A percentile compares a stretch with the other conserved stretches of the same genome.
Conservation (phyloP, 371 early-diverging fungal genomes). For the Zopfochytrium polystomum region DNA sequence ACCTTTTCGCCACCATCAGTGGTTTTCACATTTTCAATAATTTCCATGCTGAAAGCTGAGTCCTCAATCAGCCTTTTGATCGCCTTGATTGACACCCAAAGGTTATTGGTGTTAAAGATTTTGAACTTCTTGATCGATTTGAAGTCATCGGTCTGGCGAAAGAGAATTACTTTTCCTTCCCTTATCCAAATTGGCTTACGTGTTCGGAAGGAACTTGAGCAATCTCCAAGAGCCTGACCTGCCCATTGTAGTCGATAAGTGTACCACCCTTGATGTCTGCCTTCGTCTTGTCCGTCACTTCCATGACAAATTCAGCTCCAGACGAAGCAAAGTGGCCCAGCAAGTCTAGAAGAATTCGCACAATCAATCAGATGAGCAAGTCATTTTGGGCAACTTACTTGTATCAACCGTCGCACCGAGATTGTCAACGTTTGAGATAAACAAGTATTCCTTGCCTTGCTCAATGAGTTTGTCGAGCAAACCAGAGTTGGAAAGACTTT, state of each 20-base stretch:
- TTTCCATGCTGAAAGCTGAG: conserved; percentile 84
- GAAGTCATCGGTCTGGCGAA: conserved; percentile 79
- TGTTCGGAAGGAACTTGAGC: conserved; percentile 98
- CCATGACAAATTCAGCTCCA: conserved; percentile 97
- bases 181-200: conserved; percentile 43
- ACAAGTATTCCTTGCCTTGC: conserved; percentile 98
- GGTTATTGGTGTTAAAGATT: conserved; percentile 99
- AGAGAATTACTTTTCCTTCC: background rate
- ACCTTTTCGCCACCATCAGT: conserved; percentile 86
- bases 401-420: conserved; percentile 98
- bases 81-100: conserved; percentile 96
- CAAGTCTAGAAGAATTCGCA: background rate
- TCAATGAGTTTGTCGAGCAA: conserved; percentile 91
- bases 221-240: conserved; percentile 95
- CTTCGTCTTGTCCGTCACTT: conserved; percentile 99
- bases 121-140: conserved; percentile 99
- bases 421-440: conserved; percentile 99
- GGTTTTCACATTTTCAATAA: conserved; percentile 97
- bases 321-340: conserved; percentile 88
- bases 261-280: conserved; percentile 99
- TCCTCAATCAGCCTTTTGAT: conserved; percentile 91
- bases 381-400: conserved; percentile 24
- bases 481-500: conserved; percentile 92
- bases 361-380: background rate
- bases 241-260: conserved; percentile 95